These are phyloP conservation scores for Eutypella sp. DNA, from an alignment of 2,329 filamentous ascomycete genomes.

Conservation along the genomic window DNA sequence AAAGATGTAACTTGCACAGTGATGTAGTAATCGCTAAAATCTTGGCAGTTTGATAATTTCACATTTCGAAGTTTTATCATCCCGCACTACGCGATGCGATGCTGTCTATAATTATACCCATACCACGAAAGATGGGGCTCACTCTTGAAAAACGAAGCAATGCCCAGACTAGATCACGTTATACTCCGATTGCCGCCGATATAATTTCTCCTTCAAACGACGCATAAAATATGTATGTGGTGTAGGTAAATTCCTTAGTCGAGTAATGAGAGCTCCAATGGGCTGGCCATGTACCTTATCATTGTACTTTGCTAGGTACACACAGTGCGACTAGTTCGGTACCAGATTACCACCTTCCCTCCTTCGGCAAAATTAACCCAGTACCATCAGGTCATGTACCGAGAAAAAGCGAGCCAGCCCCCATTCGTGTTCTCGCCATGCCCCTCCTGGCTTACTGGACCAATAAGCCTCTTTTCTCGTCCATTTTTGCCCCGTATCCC, in stretches of 20 bases:
- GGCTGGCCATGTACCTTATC: not conserved
- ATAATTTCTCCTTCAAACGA: too few relatives aligned
- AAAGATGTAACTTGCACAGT: not conserved
- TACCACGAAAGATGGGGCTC: too few relatives aligned
- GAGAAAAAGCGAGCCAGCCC: slow-evolving; percentile 9
- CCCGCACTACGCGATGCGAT: not conserved
- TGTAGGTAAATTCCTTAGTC: too few relatives aligned
- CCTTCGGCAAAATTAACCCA: slow-evolving; percentile 16
- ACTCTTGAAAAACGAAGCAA: too few relatives aligned
- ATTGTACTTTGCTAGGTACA: not conserved
- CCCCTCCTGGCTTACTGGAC: not conserved
- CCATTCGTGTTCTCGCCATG: not conserved
- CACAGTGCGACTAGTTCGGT: slow-evolving; percentile 4
- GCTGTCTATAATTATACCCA: not conserved
- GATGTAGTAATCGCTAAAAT: slow-evolving; percentile 2
- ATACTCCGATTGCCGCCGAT: too few relatives aligned
- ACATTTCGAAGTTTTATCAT: slow-evolving; percentile 1
- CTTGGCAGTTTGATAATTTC: slow-evolving; percentile 7
- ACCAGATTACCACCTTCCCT: slow-evolving; percentile 19
- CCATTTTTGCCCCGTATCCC: not conserved
- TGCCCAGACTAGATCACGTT: too few relatives aligned
- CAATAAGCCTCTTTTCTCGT: not conserved
- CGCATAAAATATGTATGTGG: too few relatives aligned
- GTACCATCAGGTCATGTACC: too few relatives aligned
- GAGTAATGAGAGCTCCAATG: too few relatives aligned